Percentiles rank a stretch among this genome's conserved stretches.
phyloP scores from a whole-genome alignment of 306 rosid genomes.

The Benincasa hispida region DNA sequence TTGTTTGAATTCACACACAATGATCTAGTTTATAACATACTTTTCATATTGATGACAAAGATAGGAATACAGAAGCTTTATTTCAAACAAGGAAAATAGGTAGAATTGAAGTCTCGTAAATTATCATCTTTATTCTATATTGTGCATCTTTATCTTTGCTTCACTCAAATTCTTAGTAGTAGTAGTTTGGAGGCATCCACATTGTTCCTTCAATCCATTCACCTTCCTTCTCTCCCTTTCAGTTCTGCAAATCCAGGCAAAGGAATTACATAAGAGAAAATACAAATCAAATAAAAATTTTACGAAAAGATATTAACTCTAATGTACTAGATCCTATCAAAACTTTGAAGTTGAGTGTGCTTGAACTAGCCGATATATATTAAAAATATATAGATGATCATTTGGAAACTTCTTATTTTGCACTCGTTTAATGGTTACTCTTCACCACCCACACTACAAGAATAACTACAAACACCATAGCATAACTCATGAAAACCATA shows the following conservation, averaged over 20 bases:
- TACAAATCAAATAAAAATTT: neutral
- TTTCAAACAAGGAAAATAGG: neutral
- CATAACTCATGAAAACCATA: too few relatives aligned
- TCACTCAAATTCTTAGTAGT: neutral
- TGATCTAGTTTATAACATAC: too few relatives aligned
- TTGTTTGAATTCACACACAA: too few relatives aligned
- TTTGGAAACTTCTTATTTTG: too few relatives aligned
- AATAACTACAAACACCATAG: too few relatives aligned
- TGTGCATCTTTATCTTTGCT: neutral
- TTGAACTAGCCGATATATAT: too few relatives aligned
- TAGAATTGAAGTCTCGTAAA: neutral
- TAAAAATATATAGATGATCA: too few relatives aligned
- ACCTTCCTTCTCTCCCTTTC: neutral
- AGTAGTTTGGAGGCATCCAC: neutral
- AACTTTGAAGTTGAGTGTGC: too few relatives aligned
- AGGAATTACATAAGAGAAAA: neutral
- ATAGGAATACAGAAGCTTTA: neutral
- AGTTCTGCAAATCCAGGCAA: constrained; percentile 3
- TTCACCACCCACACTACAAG: too few relatives aligned
- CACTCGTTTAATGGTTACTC: too few relatives aligned
- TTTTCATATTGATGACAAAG: neutral
- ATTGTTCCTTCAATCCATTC: neutral
- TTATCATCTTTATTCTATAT: neutral
- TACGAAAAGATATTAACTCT: neutral
- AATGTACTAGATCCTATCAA: neutral